phyloP scores from a whole-genome alignment of 495 filamentous ascomycete species.

The Lepraria neglecta region DNA sequence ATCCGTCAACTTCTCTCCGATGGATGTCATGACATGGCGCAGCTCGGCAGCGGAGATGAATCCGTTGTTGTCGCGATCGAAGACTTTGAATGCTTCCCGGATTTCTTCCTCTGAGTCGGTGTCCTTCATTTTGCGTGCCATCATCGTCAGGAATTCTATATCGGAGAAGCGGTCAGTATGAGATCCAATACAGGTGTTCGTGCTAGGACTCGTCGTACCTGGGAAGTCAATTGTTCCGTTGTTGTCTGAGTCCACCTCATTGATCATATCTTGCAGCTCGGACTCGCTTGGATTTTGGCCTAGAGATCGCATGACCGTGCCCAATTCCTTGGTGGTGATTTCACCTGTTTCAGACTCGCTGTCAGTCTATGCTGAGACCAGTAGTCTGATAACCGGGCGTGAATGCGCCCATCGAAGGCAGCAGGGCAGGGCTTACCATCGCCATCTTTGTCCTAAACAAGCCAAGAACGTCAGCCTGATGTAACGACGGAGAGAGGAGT shows the following conservation, averaged over 20 bases:
- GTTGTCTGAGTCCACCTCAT: slow-evolving; percentile 99
- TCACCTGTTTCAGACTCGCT: slow-evolving; percentile 55
- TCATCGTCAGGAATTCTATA: slow-evolving; percentile 97
- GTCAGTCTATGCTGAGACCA: background rate
- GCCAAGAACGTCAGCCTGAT: slow-evolving; percentile 12
- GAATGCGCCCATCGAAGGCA: background rate
- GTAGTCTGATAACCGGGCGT: background rate
- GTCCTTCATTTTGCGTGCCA: slow-evolving; percentile 99
- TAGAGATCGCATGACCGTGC: slow-evolving; percentile 98
- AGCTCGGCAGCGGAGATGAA: slow-evolving; percentile 98
- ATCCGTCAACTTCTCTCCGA: slow-evolving; percentile 98
- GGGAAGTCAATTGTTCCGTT: slow-evolving; percentile 99
- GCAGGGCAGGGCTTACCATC: slow-evolving; percentile 71
- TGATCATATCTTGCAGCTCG: slow-evolving; percentile 99
- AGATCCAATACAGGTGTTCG: background rate
- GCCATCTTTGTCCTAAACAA: slow-evolving; percentile 89
- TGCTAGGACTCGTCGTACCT: slow-evolving; percentile 50
- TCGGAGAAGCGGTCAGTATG: slow-evolving; percentile 14
- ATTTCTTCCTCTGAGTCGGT: slow-evolving; percentile 99
- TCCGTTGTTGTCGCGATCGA: slow-evolving; percentile 98
- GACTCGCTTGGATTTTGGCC: slow-evolving; percentile 99
- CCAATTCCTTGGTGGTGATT: slow-evolving; percentile 98
- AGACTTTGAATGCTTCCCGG: slow-evolving; percentile 91
- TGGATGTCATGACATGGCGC: slow-evolving; percentile 98
- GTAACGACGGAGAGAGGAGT: background rate